A percentile compares a stretch with the other conserved stretches of the same genome.
Evolutionary conservation across 202 grass and related monocot genomes (phyloP).

Genomic region (Brachypodium distachyon): DNA sequence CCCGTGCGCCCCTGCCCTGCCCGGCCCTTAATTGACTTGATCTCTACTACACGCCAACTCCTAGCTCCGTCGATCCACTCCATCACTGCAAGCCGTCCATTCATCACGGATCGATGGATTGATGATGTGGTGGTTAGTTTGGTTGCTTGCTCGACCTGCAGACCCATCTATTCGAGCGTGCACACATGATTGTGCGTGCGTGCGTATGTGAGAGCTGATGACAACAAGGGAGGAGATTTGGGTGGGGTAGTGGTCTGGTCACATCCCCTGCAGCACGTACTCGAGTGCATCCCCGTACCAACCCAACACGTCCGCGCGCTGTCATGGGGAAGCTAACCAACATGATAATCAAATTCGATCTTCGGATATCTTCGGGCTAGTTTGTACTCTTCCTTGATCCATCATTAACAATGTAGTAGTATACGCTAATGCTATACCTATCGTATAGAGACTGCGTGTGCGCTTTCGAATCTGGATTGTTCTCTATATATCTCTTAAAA

Average conservation of each 20-base stretch:
- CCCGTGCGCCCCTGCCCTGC: not conserved
- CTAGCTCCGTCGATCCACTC: not conserved
- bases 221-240: conserved; percentile 1
- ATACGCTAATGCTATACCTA: not conserved
- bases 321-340: not conserved
- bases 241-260: not conserved
- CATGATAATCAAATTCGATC: not conserved
- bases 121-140: not conserved
- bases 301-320: conserved; percentile 43
- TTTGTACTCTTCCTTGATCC: not conserved
- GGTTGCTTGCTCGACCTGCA: not conserved
- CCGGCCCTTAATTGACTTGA: not conserved
- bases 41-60: not conserved
- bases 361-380: not conserved
- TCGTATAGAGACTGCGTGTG: not conserved
- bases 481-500: not conserved
- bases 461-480: not conserved
- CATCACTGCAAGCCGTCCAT: not conserved
- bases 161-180: not conserved
- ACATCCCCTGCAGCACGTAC: not conserved
- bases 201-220: no score
- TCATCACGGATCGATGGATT: no score
- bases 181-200: not conserved
- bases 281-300: conserved; percentile 42
- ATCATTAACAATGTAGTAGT: not conserved